Base-by-base conservation (phyloP, 495 filamentous ascomycete species). In the Aspergillus sclerotiicarbonarius region DNA sequence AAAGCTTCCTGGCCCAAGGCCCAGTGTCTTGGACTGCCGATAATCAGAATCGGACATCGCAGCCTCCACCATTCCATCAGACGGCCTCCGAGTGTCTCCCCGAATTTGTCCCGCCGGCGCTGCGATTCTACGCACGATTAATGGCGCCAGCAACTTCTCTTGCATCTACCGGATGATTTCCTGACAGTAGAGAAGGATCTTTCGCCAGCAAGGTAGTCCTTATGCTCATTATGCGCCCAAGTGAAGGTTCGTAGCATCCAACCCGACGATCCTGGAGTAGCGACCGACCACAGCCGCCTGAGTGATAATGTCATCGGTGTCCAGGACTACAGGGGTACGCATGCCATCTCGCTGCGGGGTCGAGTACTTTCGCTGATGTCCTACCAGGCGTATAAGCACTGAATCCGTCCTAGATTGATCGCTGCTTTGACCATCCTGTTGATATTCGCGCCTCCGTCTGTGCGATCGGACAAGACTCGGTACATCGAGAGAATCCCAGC, bases 301-400 rank as follows among this genome's bases (percentile, higher is more conserved):
- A 0, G 50, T 32, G 25, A 71, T 71, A 29, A 71, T 52, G 46
- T 76, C 73, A 53, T 76, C 65, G 5, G 73, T 68, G 51, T 76
- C 73, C 30, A 74, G 57, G 4, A 74, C 43, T 8, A 76, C 31
- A 4, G 72, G 71, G 48, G 45, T 29, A 43, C 45, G 1, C 9
- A 53, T 41, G 10, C 20, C 13, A 12, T n/a, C 37, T 6, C 13
- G 1, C 13, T 12, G 4, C 13, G 12, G 5, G 7, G 5, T n/a
- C 12, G 37, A 13, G 37, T 3, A n/a, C n/a, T 41, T n/a, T 61
- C 39, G 6, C 53, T 29, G 31, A 10, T 31, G 4, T 39, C n/a
- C 58, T 68, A 71, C 31, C 63, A 73, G 3, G 65, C 65, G 53
- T 66, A 66, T n/a, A 73, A 55, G 4, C 37, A 3, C 21, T 67